Evolutionary conservation across 2,329 filamentous ascomycete species (phyloP), one percentile per base, ranked within the genome.

Genomic region (Botrytis fabae): DNA sequence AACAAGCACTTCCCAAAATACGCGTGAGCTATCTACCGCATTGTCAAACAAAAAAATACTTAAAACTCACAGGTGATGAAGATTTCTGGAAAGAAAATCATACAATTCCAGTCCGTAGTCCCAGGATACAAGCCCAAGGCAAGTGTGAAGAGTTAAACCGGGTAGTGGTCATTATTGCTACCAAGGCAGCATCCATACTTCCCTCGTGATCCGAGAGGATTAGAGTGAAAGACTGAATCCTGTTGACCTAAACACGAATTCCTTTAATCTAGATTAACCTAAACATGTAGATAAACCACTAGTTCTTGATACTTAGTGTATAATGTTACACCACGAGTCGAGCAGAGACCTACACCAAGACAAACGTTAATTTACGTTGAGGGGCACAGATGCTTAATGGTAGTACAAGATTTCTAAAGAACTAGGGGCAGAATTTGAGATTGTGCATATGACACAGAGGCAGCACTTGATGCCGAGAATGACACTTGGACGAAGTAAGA

Each of bases 361-460:
- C 10, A n/a, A 6, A 4, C n/a, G 1, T 8, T 8, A 1, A 28
- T 16, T 18, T 28, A 28, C 1, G 14, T 18, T 7, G 51, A n/a
- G 51, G 1, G 3, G 14, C 8, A 54, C 14, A 28, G 6, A 8
- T 54, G 6, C n/a, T 18, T 9, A 18, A 28, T 18, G 51, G 14
- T 16, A 54, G n/a, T 54, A 12, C n/a, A 16, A 28, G n/a, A 54
- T 18, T 10, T 28, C 16, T n/a, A 14, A 54, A 54, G 14, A 28
- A n/a, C 48, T 28, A 7, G 51, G 8, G 14, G 2, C n/a, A 4
- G 14, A 8, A 54, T 54, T 28, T 28, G n/a, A 54, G 51, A 18
- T 54, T 54, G 1, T 28, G 14, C 12, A 18, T 16, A 28, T 54
- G 51, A n/a, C n/a, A 28, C 25, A 18, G 14, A n/a, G 6, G n/a